Evolutionary conservation across 495 filamentous ascomycete genomes (phyloP), one percentile per base, ranked within the genome.

Genomic region (Tuber calosporum): DNA sequence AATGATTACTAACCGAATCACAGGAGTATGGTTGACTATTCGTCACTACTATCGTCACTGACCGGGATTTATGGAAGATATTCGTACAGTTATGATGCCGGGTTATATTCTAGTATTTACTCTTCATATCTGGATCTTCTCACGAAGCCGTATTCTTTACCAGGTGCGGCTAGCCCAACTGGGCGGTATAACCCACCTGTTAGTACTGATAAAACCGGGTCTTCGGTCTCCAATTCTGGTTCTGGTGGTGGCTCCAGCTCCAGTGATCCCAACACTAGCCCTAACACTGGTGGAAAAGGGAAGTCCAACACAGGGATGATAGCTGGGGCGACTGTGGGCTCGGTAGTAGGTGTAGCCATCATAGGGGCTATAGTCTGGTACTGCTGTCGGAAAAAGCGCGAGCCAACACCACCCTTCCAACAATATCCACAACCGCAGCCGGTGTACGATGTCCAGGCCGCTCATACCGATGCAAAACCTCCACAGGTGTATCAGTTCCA

Each of bases 281-380:
- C n/a, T 9, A 13, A 20, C 26, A 66, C 40, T 26, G 48, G 38
- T 3, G 9, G 20, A 40, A 76, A 75, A 43, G 70, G 70, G 41
- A 66, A 69, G 17, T 37, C 75, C 3, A 77, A 78, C 20, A 58
- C 30, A 20, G 76, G 76, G 19, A 39, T 77, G 68, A 78, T 78
- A 19, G 75, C 30, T 22, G 76, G 76, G 36, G 66, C 69, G 20
- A 34, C 69, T 15, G n/a, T 71, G 19, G 74, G 39, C 17, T 62
- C 69, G 6, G 74, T 67, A n/a, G 53, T 17, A 62, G 68, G 38
- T 2, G n/a, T 73, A 1, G 30, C 22, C 1, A 17, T 48, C 13
- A 19, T 30, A 9, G 70, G 30, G 34, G 19, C 68, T 5, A 45
- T 67, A 9, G 17, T n/a, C 19, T 71, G 72, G 75, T 71, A 30